Conservation (phyloP, 179 eudicot species). For the Drosera spatulata region DNA sequence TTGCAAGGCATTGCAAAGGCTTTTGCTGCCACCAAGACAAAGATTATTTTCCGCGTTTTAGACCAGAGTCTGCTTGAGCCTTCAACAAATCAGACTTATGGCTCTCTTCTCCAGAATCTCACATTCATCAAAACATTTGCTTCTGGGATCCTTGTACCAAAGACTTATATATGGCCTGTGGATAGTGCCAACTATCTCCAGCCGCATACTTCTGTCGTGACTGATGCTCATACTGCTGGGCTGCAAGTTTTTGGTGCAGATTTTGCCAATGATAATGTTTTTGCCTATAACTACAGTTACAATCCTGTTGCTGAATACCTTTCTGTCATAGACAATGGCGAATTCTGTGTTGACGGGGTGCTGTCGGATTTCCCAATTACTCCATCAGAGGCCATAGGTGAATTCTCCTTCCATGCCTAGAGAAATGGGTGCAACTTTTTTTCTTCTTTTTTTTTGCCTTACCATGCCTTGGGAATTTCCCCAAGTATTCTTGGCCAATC, state of each 20-base stretch:
- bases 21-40: slow-evolving; percentile 35
- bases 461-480: too few relatives aligned
- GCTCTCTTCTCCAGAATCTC: slow-evolving; percentile 60
- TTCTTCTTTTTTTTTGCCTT: too few relatives aligned
- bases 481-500: too few relatives aligned
- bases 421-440: not conserved
- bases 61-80: slow-evolving; percentile 37
- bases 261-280: slow-evolving; percentile 62
- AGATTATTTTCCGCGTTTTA: slow-evolving; percentile 62
- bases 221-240: slow-evolving; percentile 78
- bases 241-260: slow-evolving; percentile 69
- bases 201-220: slow-evolving; percentile 65
- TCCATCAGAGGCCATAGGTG: slow-evolving; percentile 76
- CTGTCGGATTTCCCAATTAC: slow-evolving; percentile 84
- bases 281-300: slow-evolving; percentile 75
- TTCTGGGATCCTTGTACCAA: slow-evolving; percentile 86
- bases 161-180: slow-evolving; percentile 76
- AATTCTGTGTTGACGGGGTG: slow-evolving; percentile 86
- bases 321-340: slow-evolving; percentile 54
- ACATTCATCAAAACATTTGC: slow-evolving; percentile 82
- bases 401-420: slow-evolving; percentile 3
- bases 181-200: slow-evolving; percentile 37
- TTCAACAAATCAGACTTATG: slow-evolving; percentile 72
- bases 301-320: slow-evolving; percentile 73
- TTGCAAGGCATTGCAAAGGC: slow-evolving; percentile 46